phyloP scores from a whole-genome alignment of 2,329 filamentous ascomycete genomes.

The Ustulina deusta region DNA sequence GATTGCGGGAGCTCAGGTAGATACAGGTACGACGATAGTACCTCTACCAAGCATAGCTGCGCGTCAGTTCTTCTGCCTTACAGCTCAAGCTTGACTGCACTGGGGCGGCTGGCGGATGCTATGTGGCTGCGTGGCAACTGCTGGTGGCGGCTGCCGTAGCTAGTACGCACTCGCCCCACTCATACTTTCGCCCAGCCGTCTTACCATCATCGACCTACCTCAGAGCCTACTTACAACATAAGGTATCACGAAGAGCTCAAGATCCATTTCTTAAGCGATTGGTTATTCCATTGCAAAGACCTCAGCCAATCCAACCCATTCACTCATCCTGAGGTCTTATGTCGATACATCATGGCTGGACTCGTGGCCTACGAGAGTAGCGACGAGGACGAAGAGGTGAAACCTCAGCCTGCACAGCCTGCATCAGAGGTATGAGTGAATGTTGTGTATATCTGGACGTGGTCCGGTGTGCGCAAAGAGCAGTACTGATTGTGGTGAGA shows the following conservation, averaged over 20 bases:
- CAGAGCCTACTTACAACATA: neutral
- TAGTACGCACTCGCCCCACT: neutral
- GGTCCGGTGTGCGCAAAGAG: conserved; percentile 37
- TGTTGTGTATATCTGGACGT: conserved; percentile 33
- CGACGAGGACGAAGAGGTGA: conserved; percentile 51
- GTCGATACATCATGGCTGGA: conserved; percentile 41
- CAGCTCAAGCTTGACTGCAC: conserved; percentile 26
- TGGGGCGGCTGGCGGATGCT: neutral
- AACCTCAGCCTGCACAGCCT: conserved; percentile 40
- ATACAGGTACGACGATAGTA: conserved; percentile 1
- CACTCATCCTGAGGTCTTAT: neutral
- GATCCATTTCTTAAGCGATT: neutral
- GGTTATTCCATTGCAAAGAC: neutral
- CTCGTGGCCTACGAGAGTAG: conserved; percentile 52
- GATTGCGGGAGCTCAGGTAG: conserved; percentile 36
- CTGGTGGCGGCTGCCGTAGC: conserved; percentile 9
- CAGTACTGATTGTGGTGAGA: conserved; percentile 52
- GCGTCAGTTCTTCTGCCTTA: conserved; percentile 49
- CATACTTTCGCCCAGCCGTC: conserved; percentile 8
- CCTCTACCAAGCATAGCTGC: conserved; percentile 37
- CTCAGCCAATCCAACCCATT: neutral
- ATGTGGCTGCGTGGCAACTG: neutral
- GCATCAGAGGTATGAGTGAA: conserved; percentile 49
- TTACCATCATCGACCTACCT: neutral
- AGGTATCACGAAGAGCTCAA: neutral